phyloP scores from a whole-genome alignment of 1,139 yeast genomes.

The Candida mesenterica region DNA sequence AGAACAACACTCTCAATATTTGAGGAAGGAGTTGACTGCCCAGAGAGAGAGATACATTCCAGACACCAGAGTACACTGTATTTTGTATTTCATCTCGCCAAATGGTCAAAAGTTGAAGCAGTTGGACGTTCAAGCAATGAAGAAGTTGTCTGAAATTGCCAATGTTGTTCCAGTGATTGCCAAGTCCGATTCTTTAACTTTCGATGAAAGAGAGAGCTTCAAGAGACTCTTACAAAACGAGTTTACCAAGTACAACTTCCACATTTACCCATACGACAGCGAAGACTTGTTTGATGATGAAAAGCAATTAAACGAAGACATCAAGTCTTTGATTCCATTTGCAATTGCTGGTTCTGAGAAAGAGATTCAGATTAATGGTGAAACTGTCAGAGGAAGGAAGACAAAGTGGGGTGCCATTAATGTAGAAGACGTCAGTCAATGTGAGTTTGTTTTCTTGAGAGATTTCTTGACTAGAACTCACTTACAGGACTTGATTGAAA shows the following conservation, averaged over 20 bases:
- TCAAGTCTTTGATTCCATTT: constrained; percentile 82
- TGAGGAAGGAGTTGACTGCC: constrained; percentile 94
- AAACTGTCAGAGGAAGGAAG: constrained; percentile 82
- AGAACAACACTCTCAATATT: constrained; percentile 91
- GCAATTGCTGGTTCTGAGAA: constrained; percentile 94
- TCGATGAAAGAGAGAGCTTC: constrained; percentile 77
- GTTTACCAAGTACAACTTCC: constrained; percentile 69
- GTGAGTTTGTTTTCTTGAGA: constrained; percentile 91
- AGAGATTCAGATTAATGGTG: constrained; percentile 72
- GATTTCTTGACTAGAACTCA: constrained; percentile 95
- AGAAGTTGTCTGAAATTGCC: constrained; percentile 83
- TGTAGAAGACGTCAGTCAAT: constrained; percentile 90
- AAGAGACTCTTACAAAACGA: constrained; percentile 77
- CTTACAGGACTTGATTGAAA: constrained; percentile 91
- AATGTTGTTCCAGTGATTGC: constrained; percentile 96
- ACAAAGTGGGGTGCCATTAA: constrained; percentile 92
- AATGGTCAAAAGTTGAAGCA: constrained; percentile 77
- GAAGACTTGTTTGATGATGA: constrained; percentile 77
- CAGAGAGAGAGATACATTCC: constrained; percentile 81
- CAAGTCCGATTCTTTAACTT: constrained; percentile 84
- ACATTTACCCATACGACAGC: constrained; percentile 83
- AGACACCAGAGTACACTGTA: constrained; percentile 95
- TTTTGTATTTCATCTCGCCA: constrained; percentile 88
- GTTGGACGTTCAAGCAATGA: constrained; percentile 79
- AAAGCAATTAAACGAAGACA: constrained; percentile 72